Conservation (phyloP, 108 stramenopile genomes). For the Skeletonema potamos region DNA sequence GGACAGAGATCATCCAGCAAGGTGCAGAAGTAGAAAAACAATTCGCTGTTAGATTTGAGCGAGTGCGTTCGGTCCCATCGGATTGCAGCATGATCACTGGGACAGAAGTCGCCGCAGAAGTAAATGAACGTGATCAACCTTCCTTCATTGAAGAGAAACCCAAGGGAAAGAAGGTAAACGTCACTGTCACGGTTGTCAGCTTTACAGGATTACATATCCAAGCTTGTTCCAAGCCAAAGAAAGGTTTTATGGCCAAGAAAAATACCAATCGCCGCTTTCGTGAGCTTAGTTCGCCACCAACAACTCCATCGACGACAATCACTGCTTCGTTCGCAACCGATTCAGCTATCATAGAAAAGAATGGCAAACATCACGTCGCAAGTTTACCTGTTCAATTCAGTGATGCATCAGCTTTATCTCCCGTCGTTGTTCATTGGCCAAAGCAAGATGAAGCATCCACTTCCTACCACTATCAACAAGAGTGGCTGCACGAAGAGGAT, state of each 20-base stretch:
- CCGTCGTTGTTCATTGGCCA: not conserved
- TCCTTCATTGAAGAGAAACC: not conserved
- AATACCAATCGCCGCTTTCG: not conserved
- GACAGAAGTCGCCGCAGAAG: too few species aligned
- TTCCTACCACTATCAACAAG: constrained; percentile 1
- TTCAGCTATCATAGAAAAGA: not conserved
- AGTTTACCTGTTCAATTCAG: not conserved
- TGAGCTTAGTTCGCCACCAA: not conserved
- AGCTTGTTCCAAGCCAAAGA: not conserved
- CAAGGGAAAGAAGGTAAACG: not conserved
- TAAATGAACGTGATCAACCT: not conserved
- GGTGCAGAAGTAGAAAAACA: not conserved
- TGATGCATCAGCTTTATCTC: not conserved
- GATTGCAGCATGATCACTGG: too few species aligned
- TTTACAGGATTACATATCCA: not conserved
- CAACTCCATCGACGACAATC: not conserved
- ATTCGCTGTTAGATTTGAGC: not conserved
- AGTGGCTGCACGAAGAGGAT: not conserved
- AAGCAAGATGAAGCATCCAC: not conserved
- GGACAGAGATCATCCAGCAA: not conserved
- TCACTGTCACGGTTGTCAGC: constrained; percentile 6
- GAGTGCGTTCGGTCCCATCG: not conserved
- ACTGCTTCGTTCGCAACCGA: not conserved
- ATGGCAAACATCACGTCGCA: not conserved
- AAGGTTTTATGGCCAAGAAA: not conserved